Conservation (phyloP, 805 yeast species). For the Zygoascus flipseniorum region DNA sequence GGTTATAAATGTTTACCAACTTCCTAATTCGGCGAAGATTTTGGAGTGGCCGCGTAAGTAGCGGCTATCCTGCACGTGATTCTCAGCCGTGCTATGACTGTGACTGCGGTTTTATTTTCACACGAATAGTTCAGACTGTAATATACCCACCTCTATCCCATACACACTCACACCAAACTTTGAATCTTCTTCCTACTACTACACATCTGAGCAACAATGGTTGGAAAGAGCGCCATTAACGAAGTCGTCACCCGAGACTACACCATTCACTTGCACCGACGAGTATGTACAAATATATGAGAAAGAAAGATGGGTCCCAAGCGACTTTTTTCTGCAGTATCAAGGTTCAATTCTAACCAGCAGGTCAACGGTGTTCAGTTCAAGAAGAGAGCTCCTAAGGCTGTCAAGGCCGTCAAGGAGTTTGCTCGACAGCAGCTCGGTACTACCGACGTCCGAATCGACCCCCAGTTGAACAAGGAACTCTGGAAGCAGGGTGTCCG, state of each 20-base stretch:
- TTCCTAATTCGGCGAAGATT: background rate
- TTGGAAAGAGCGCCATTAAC: conserved; percentile 66
- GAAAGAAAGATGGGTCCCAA: too few species aligned
- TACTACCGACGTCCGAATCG: conserved; percentile 97
- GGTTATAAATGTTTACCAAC: background rate
- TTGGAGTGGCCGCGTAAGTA: background rate
- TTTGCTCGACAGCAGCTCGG: conserved; percentile 99
- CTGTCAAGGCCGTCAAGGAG: conserved; percentile 98
- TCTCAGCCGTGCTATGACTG: background rate
- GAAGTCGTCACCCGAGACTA: conserved; percentile 99
- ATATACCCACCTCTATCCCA: conserved; percentile 3
- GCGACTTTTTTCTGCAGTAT: background rate
- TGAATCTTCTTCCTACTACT: background rate
- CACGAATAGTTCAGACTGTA: conserved; percentile 2
- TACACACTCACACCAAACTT: conserved; percentile 2
- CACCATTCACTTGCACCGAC: conserved; percentile 99
- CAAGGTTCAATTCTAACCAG: conserved; percentile 3
- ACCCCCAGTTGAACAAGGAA: conserved; percentile 96
- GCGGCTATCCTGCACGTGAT: background rate
- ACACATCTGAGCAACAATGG: conserved; percentile 26
- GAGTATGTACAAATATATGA: conserved; percentile 53
- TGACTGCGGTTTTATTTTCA: conserved; percentile 7
- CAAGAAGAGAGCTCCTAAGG: conserved; percentile 99
- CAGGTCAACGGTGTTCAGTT: conserved; percentile 96
- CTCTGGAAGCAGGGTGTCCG: conserved; percentile 99